Percentiles rank a stretch among this genome's conserved stretches.
Evolutionary conservation across 2,329 filamentous ascomycete genomes (phyloP).

Genomic region (Ascochyta pisi): DNA sequence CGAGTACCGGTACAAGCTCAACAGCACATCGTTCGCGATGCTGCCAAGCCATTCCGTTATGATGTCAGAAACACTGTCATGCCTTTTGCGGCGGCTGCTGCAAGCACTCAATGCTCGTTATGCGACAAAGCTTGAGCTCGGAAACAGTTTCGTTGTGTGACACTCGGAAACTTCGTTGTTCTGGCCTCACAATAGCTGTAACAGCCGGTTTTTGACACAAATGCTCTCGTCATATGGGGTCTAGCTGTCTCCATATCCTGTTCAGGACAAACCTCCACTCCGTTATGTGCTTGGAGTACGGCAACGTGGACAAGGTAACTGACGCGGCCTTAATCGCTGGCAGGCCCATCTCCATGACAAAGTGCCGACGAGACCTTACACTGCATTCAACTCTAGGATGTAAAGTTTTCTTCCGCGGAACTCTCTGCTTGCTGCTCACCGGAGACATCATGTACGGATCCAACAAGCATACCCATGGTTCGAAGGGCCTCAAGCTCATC

Average conservation of each 20-base stretch:
- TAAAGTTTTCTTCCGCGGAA: neutral
- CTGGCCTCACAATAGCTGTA: too few species aligned
- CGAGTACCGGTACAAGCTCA: neutral
- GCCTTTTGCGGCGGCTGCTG: too few species aligned
- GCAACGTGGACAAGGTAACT: neutral
- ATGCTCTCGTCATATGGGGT: too few species aligned
- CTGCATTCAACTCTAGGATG: neutral
- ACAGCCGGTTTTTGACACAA: too few species aligned
- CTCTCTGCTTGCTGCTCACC: neutral
- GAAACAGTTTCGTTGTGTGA: too few species aligned
- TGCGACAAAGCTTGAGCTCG: too few species aligned
- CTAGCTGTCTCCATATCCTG: too few species aligned
- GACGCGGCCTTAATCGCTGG: neutral
- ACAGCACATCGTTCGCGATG: neutral
- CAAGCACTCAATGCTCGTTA: too few species aligned
- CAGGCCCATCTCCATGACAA: neutral
- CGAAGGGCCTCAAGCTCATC: neutral
- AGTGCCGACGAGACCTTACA: neutral
- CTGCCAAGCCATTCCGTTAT: neutral
- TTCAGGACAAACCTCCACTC: neutral
- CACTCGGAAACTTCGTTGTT: too few species aligned
- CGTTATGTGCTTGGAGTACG: neutral
- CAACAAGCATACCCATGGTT: constrained; percentile 1
- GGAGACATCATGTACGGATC: neutral
- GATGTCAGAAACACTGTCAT: neutral